Evolutionary conservation across 148 eudicot genomes (phyloP), one percentile per base, ranked within the genome.

Genomic region (Diospyros lotus): DNA sequence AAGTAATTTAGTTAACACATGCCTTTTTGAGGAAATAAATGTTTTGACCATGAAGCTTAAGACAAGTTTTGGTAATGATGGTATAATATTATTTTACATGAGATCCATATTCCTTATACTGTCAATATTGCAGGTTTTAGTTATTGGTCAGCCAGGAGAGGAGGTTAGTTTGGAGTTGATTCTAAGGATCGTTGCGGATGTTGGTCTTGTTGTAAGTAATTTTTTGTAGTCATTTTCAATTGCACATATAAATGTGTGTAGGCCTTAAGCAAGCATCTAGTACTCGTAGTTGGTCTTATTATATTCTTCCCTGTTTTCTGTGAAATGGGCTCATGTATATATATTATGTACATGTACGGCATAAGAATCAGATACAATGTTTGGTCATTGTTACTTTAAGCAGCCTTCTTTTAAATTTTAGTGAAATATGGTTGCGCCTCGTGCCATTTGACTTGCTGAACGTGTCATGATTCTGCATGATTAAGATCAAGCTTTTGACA

Each of bases 141-240:
- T 70, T 77, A 63, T 90, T 85, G 98, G 98, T 77, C 97, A 92
- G 89, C 86, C 89, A 53, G 97, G 98, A 75, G 92, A 87, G 85
- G 98, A 92, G 83, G 82, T 95, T 78, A 92, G 89, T 84, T 82
- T 95, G 84, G 96, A 95, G 82, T 84, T 95, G 82, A 90, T 95
- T 76, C 87, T 95, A 75, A 89, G 98, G 83, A 94, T 95, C 44
- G 98, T 95, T 76, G 97, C 97, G 65, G 97, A 95, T 82, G 97
- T 95, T 83, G 98, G 98, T 74, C 90, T 95, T 67, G 89, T 95
- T 75, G 98, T 92, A 85, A 90, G 96, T 83, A 65, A 68, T 58
- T 45, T 7, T 46, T 48, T 45, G 42, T 12, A 10, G 3, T 39
- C 18, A 14, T 53, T 52, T 53, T 52, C 73, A 4, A n/a, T 46